Percentiles rank a stretch among this genome's conserved stretches.
Evolutionary conservation across 2,329 filamentous ascomycete genomes (phyloP).

Genomic region (Apiospora saccharicola): DNA sequence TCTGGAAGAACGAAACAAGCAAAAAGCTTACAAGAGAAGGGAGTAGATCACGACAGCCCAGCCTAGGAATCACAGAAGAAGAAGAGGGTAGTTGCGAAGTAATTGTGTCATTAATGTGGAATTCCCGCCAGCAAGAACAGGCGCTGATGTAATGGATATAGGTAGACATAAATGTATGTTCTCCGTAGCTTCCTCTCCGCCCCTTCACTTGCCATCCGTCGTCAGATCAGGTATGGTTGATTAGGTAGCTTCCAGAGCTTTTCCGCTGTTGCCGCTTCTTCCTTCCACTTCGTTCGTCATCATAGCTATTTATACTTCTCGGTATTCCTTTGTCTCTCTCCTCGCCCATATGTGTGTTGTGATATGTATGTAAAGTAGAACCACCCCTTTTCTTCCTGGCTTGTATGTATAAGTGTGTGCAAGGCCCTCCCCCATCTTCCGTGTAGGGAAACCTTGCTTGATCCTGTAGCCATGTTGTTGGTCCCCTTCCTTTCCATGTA

Average conservation of each 20-base stretch:
- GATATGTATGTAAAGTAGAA: neutral
- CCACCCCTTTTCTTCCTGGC: neutral
- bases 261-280: neutral
- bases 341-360: neutral
- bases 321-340: neutral
- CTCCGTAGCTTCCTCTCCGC: neutral
- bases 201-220: neutral
- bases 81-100: neutral
- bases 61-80: neutral
- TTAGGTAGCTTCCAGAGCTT: slow-evolving; percentile 16
- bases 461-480: neutral
- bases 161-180: neutral
- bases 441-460: neutral
- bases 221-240: neutral
- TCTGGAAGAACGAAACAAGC: neutral
- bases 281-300: neutral
- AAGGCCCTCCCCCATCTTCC: neutral
- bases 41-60: neutral
- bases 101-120: slow-evolving; percentile 1
- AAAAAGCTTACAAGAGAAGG: neutral
- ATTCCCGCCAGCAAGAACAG: slow-evolving; percentile 18
- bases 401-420: slow-evolving; percentile 5
- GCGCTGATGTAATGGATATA: slow-evolving; percentile 2
- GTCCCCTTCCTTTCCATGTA: slow-evolving; percentile 1
- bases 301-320: neutral